Evolutionary conservation across 2,329 filamentous ascomycete species (phyloP).

Genomic region (Neonectria faginata): DNA sequence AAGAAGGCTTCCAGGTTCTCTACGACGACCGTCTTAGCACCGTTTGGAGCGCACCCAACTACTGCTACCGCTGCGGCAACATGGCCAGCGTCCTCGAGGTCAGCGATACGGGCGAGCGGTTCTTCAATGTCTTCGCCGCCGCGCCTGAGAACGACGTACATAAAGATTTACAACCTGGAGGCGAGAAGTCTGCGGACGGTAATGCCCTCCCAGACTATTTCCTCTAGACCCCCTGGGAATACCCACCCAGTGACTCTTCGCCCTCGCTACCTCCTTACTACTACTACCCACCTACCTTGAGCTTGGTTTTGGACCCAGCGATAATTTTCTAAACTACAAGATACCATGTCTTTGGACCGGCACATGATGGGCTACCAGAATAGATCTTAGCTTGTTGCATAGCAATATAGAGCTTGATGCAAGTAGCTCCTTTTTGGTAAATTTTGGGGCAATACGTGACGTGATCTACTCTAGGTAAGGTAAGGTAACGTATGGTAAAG

Average conservation of each 20-base stretch:
- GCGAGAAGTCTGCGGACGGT: constrained; percentile 76
- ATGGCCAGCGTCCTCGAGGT: constrained; percentile 98
- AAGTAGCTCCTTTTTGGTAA: constrained; percentile 32
- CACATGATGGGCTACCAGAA: constrained; percentile 31
- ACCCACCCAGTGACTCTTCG: constrained; percentile 3
- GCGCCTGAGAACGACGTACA: constrained; percentile 95
- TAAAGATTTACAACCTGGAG: constrained; percentile 83
- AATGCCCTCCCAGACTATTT: constrained; percentile 78
- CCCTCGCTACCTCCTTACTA: constrained; percentile 7
- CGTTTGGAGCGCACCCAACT: constrained; percentile 98
- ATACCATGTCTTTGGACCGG: constrained; percentile 43
- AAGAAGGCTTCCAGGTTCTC: constrained; percentile 96
- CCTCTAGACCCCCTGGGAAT: constrained; percentile 58
- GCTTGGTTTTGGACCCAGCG: constrained; percentile 34
- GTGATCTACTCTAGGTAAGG: constrained; percentile 28
- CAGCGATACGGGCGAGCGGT: constrained; percentile 89
- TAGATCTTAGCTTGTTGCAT: constrained; percentile 38
- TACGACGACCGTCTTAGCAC: constrained; percentile 96
- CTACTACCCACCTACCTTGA: constrained; percentile 20
- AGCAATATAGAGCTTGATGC: constrained; percentile 43
- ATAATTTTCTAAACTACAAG: constrained; percentile 35
- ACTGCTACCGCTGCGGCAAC: constrained; percentile 96
- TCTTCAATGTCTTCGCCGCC: constrained; percentile 98
- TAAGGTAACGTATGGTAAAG: constrained; percentile 26
- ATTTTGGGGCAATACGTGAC: constrained; percentile 25